These are phyloP conservation scores for Nephelium lappaceum DNA, from an alignment of 345 rosid species.

Conservation along the genomic window DNA sequence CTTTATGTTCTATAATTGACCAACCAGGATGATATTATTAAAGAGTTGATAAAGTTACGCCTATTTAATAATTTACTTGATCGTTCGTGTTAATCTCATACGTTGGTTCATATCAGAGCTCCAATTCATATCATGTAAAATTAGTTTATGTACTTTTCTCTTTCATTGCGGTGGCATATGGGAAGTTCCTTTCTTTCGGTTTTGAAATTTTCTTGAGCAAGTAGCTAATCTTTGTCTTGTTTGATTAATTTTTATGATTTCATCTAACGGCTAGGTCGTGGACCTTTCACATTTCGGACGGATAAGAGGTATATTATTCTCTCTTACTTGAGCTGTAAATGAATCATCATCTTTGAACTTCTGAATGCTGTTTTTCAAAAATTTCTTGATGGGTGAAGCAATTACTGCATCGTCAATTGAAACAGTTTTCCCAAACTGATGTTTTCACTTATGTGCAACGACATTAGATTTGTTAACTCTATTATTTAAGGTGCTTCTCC, in stretches of 20 bases:
- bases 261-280: conserved; percentile 50
- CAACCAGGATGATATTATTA: not conserved
- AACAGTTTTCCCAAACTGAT: not conserved
- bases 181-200: not conserved
- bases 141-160: not conserved
- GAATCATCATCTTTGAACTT: not conserved
- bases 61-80: not conserved
- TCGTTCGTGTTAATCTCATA: not conserved
- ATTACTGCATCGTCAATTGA: not conserved
- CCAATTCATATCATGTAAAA: not conserved
- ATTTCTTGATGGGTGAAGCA: not conserved
- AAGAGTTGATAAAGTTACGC: not conserved
- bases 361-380: not conserved
- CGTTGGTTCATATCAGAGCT: not conserved
- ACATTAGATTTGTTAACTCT: not conserved
- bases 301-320: conserved; percentile 61
- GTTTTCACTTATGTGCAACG: not conserved
- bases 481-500: no score
- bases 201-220: not conserved
- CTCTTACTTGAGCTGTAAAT: not conserved
- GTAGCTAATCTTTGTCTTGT: not conserved
- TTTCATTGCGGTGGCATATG: not conserved
- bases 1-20: not conserved
- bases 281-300: conserved; percentile 90
- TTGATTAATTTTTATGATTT: conserved; percentile 9